Percentiles rank a stretch among this genome's conserved stretches.
These are phyloP conservation scores for Rosa persica DNA, from an alignment of 306 rosid genomes.

Conservation along the genomic window DNA sequence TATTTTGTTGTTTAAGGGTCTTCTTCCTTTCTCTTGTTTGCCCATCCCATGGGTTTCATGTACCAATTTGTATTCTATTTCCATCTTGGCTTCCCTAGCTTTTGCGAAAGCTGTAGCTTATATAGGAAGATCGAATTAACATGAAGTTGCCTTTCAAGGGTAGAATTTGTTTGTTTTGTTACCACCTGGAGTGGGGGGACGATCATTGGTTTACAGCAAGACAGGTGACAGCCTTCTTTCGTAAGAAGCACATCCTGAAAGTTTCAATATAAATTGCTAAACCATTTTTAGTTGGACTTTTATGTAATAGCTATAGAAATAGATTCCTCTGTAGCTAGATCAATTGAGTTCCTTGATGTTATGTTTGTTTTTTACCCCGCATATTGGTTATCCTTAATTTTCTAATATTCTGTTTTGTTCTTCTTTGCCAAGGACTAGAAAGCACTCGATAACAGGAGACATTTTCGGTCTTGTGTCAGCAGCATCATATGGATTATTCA, in stretches of 20 bases:
- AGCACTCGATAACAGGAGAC: slow-evolving; percentile 54
- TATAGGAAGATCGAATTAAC: not conserved
- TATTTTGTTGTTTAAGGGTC: not conserved
- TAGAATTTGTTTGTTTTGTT: too few relatives aligned
- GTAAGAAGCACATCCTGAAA: too few relatives aligned
- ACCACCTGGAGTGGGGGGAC: too few relatives aligned
- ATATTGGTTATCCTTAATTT: not conserved
- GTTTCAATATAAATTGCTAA: not conserved
- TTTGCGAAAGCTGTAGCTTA: not conserved
- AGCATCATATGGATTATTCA: slow-evolving; percentile 56
- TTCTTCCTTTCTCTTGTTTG: not conserved
- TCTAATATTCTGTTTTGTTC: slow-evolving; percentile 15
- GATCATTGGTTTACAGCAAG: too few relatives aligned
- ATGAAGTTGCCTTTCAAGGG: not conserved
- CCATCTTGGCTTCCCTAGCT: not conserved
- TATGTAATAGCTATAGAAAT: not conserved
- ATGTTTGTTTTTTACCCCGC: not conserved
- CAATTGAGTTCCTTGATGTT: not conserved
- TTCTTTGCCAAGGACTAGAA: slow-evolving; percentile 43
- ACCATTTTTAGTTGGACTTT: not conserved
- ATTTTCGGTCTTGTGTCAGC: slow-evolving; percentile 70
- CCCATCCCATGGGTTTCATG: not conserved
- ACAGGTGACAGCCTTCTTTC: not conserved
- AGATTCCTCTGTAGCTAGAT: too few relatives aligned
- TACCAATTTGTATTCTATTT: not conserved